Conservation (phyloP, 2,329 filamentous ascomycete species). For the Alternaria burnsii region DNA sequence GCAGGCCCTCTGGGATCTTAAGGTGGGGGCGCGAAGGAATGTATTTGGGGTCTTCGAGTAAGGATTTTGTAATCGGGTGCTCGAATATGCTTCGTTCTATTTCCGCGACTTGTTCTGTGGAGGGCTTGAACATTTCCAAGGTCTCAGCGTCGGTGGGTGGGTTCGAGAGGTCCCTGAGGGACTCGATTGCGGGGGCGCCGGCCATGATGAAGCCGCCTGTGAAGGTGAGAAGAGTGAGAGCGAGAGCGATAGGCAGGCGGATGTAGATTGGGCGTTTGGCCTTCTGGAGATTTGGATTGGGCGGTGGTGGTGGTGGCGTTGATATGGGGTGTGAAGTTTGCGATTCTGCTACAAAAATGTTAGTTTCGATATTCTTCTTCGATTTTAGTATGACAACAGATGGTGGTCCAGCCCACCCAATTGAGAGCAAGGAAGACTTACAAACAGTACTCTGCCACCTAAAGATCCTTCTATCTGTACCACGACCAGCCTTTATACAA, state of each 20-base stretch:
- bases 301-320: conserved; percentile 7
- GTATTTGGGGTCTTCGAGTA: conserved; percentile 73
- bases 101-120: conserved; percentile 61
- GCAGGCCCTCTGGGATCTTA: conserved; percentile 77
- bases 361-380: conserved; percentile 1
- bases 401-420: rapidly evolving
- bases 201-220: conserved; percentile 67
- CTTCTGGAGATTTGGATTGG: conserved; percentile 1
- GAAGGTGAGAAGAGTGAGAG: conserved; percentile 58
- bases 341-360: background rate
- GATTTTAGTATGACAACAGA: background rate
- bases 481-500: conserved; percentile 26
- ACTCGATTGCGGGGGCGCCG: conserved; percentile 61
- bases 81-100: conserved; percentile 78
- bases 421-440: conserved; percentile 18
- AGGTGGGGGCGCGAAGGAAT: conserved; percentile 84
- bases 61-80: conserved; percentile 74
- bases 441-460: conserved; percentile 28
- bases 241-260: conserved; percentile 56
- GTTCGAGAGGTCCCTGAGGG: conserved; percentile 59
- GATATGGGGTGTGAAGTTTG: conserved; percentile 17
- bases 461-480: conserved; percentile 6
- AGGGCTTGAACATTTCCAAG: conserved; percentile 68
- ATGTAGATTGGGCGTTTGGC: conserved; percentile 34
- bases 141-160: conserved; percentile 77